Evolutionary conservation across 1,139 yeast species (phyloP).

Genomic region (Saccharomycopsis hybrid): DNA sequence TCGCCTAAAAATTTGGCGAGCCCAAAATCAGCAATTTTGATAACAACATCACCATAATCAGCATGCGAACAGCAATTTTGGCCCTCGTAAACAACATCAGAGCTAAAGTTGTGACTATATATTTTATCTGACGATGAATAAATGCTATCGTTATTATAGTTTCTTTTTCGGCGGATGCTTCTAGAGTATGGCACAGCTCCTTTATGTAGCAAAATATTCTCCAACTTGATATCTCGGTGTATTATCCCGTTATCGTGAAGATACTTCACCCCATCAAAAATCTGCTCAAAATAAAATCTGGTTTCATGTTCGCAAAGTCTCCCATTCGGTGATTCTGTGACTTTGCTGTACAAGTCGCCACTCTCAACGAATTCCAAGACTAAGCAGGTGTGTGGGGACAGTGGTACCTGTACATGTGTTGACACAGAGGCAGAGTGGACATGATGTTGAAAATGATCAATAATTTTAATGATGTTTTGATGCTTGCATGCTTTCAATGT

Average conservation of each 20-base stretch:
- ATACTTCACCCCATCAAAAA: slow-evolving; percentile 55
- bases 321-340: slow-evolving; percentile 54
- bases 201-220: slow-evolving; percentile 61
- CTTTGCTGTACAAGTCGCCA: slow-evolving; percentile 69
- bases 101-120: too few relatives aligned
- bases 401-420: too few relatives aligned
- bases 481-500: slow-evolving; percentile 62
- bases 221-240: slow-evolving; percentile 76
- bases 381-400: too few relatives aligned
- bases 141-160: too few relatives aligned
- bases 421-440: not conserved
- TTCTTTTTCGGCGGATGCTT: too few relatives aligned
- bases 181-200: too few relatives aligned
- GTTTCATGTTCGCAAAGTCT: slow-evolving; percentile 49
- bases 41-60: slow-evolving; percentile 40
- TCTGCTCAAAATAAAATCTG: slow-evolving; percentile 51
- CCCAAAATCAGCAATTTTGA: slow-evolving; percentile 79
- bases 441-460: slow-evolving; percentile 37
- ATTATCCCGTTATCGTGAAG: slow-evolving; percentile 60
- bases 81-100: too few relatives aligned
- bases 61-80: too few relatives aligned
- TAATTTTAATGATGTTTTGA: slow-evolving; percentile 61
- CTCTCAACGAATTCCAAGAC: slow-evolving; percentile 69
- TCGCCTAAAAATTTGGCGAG: slow-evolving; percentile 74
- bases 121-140: too few relatives aligned